phyloP scores from a whole-genome alignment of 495 filamentous ascomycete genomes.

The Penicillium nucicola region DNA sequence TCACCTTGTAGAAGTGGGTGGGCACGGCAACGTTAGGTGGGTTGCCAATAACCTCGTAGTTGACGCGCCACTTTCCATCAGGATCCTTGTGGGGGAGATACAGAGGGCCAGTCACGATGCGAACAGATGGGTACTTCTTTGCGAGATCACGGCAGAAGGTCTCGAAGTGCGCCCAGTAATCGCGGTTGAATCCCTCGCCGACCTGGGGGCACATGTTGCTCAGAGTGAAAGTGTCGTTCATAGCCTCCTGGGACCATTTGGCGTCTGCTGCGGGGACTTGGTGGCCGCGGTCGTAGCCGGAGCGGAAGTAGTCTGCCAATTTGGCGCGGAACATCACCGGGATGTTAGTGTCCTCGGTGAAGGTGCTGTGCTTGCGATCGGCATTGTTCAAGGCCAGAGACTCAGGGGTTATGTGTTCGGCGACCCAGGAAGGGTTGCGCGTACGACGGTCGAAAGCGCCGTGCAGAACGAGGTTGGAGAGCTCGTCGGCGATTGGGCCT shows the following conservation, averaged over 20 bases:
- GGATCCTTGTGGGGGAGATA: slow-evolving; percentile 81
- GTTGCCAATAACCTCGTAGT: slow-evolving; percentile 93
- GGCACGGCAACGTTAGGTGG: slow-evolving; percentile 95
- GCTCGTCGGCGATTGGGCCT: slow-evolving; percentile 81
- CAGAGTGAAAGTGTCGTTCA: slow-evolving; percentile 90
- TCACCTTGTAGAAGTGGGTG: slow-evolving; percentile 98
- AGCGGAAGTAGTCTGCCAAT: slow-evolving; percentile 88
- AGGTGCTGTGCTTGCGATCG: slow-evolving; percentile 79
- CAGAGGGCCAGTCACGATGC: slow-evolving; percentile 89
- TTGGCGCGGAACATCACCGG: slow-evolving; percentile 86
- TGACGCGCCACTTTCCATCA: slow-evolving; percentile 92
- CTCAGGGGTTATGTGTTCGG: slow-evolving; percentile 92
- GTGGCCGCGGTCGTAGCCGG: slow-evolving; percentile 72
- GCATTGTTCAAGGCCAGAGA: slow-evolving; percentile 72
- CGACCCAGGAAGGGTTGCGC: slow-evolving; percentile 92
- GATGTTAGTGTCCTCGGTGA: slow-evolving; percentile 76
- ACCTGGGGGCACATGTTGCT: slow-evolving; percentile 98
- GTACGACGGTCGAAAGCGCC: slow-evolving; percentile 89
- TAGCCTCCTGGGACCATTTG: slow-evolving; percentile 89
- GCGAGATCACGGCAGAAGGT: slow-evolving; percentile 90
- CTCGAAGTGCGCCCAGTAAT: slow-evolving; percentile 99
- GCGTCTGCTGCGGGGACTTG: slow-evolving; percentile 95
- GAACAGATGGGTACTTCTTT: slow-evolving; percentile 75
- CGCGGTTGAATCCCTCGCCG: slow-evolving; percentile 94
- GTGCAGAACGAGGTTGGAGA: slow-evolving; percentile 66